Base-by-base conservation (phyloP, 208 protist genomes). In the Leishmania aethiopica region DNA sequence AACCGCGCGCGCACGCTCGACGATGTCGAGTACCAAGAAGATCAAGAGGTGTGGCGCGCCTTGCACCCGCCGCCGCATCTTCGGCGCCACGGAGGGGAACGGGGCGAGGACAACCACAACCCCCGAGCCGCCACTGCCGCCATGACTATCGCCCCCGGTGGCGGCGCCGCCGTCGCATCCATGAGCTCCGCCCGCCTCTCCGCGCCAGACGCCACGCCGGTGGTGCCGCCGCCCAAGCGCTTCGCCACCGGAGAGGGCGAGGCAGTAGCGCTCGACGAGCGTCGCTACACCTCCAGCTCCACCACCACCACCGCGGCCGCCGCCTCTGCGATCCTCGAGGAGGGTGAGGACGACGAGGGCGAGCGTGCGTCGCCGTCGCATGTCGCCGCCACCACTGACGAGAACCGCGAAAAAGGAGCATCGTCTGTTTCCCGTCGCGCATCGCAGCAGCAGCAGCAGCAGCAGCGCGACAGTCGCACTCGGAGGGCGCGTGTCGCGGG, bases 191-290 rank as follows among this genome's bases (percentile, higher is more conserved):
- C 49, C 28, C 32, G 75, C 51, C 53, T 55, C 35, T 71, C 71
- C 7, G 77, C 72, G 1, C 78, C 79, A 1, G 78, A 83, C 19
- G 78, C 75, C 40, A 84, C 78, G 19, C 81, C 85, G 67, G 37
- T 66, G 60, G 82, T 80, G 64, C 80, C 84, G 47, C 77, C 78
- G 32, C 78, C 78, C 17, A 86, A 86, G 79, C 74, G 78, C n/a
- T 86, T 84, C 45, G 84, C 77, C 45, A 78, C 78, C 28, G 84
- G 81, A 47, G 75, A 66, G 70, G 84, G 60, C 1, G 75, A 78
- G 57, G 42, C 59, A 13, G 75, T 79, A 70, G 37, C 40, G 35
- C 57, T 78, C 25, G 74, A 78, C n/a, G 75, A 73, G 6, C 72
- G 79, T 3, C 47, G 62, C 60, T 74, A 81, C 72, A 72, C 32